Evolutionary conservation across 352 stramenopile species (phyloP).

Genomic region (Phytophthora cryptogea): DNA sequence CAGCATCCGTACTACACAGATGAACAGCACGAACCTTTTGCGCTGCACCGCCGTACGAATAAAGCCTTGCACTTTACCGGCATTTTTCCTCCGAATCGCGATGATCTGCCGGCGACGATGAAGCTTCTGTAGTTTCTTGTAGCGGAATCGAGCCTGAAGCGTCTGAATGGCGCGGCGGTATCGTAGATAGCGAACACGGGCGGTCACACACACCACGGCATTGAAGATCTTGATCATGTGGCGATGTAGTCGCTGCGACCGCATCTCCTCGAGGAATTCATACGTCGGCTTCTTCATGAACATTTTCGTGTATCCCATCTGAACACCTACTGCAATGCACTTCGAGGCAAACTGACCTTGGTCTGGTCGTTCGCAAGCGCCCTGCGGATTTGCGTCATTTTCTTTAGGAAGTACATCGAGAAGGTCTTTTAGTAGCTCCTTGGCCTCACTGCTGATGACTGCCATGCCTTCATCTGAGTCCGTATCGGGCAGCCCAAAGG

Average conservation of each 20-base stretch:
- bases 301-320: constrained; percentile 96
- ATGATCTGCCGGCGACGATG: constrained; percentile 38
- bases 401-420: constrained; percentile 91
- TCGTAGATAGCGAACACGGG: constrained; percentile 60
- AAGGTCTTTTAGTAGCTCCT: constrained; percentile 84
- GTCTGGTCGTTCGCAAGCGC: constrained; percentile 70
- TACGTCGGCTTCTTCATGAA: constrained; percentile 94
- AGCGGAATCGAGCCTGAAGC: constrained; percentile 66
- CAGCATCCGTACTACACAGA: constrained; percentile 58
- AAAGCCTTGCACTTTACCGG: constrained; percentile 55
- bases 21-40: constrained; percentile 58
- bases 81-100: constrained; percentile 45
- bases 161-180: constrained; percentile 55
- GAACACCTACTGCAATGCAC: constrained; percentile 69
- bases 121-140: constrained; percentile 49
- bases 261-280: constrained; percentile 91
- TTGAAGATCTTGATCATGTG: constrained; percentile 83
- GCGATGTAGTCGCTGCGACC: constrained; percentile 57
- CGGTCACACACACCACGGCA: constrained; percentile 61
- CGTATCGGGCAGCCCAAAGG: constrained; percentile 51
- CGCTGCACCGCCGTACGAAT: constrained; percentile 59
- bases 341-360: constrained; percentile 65
- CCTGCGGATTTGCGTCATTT: constrained; percentile 78
- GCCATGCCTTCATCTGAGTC: constrained; percentile 45
- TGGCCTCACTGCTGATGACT: constrained; percentile 56